Conservation (phyloP, 495 filamentous ascomycete species). For the Penicillium cinerascens region DNA sequence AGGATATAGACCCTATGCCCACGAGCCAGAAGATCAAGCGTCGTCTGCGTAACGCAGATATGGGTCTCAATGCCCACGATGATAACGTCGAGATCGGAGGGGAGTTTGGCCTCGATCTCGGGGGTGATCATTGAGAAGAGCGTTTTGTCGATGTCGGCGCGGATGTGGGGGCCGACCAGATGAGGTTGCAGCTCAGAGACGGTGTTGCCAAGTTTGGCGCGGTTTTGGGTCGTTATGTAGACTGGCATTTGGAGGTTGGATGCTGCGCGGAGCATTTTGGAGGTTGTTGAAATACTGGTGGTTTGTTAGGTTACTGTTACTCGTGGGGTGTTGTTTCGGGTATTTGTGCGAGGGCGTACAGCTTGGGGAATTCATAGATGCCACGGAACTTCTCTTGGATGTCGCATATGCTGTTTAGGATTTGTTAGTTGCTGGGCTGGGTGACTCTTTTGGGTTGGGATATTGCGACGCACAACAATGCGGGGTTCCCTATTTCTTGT, state of each 20-base stretch:
- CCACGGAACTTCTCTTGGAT: slow-evolving; percentile 91
- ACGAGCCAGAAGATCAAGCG: slow-evolving; percentile 68
- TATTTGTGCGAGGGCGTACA: slow-evolving; percentile 45
- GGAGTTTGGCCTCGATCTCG: slow-evolving; percentile 38
- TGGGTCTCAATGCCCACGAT: slow-evolving; percentile 86
- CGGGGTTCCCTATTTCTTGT: slow-evolving; percentile 55
- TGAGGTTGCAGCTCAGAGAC: slow-evolving; percentile 60
- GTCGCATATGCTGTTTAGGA: slow-evolving; percentile 73
- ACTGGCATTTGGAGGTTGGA: slow-evolving; percentile 70
- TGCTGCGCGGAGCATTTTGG: slow-evolving; percentile 44
- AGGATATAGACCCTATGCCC: slow-evolving; percentile 84
- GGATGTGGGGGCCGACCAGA: slow-evolving; percentile 38
- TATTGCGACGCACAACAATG: slow-evolving; percentile 57
- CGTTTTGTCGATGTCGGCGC: slow-evolving; percentile 74
- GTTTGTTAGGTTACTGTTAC: slow-evolving; percentile 3
- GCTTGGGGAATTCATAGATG: slow-evolving; percentile 78
- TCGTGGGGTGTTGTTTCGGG: background rate
- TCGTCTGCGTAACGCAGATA: slow-evolving; percentile 92
- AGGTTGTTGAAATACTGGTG: slow-evolving; percentile 32
- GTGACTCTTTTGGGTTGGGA: background rate
- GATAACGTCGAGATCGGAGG: slow-evolving; percentile 32
- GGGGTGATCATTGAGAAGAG: slow-evolving; percentile 78
- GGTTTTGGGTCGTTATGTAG: slow-evolving; percentile 81
- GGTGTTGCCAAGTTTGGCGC: slow-evolving; percentile 69
- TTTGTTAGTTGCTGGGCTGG: slow-evolving; percentile 7